Conservation (phyloP, 2,329 filamentous ascomycete genomes). For the Trichoderma guizhouense region DNA sequence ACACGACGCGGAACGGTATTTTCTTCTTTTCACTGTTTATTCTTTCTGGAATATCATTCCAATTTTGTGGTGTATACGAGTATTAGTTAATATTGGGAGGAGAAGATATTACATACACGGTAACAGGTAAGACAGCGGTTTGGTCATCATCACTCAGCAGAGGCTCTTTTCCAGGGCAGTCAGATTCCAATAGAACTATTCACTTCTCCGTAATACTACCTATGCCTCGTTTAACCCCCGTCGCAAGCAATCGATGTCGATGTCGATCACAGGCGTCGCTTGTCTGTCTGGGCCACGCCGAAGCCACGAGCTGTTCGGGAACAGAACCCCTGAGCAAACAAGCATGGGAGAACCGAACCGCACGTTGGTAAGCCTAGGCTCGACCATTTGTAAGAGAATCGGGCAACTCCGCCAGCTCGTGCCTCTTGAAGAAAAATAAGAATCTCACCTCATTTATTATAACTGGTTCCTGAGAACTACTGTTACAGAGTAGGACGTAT, state of each 20-base stretch:
- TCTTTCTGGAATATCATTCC: background rate
- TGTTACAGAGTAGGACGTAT: background rate
- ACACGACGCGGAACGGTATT: background rate
- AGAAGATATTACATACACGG: background rate
- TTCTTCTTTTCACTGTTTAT: background rate
- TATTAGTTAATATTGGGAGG: background rate
- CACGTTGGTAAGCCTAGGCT: background rate
- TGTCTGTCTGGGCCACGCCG: background rate
- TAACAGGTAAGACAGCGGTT: background rate
- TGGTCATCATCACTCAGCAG: background rate
- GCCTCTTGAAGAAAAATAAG: background rate
- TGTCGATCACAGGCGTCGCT: conserved; percentile 2
- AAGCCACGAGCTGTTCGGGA: background rate
- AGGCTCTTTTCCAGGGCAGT: background rate
- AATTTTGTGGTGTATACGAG: background rate
- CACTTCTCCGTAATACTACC: background rate
- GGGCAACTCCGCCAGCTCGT: background rate
- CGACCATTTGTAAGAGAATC: background rate
- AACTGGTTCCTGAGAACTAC: background rate
- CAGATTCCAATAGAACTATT: background rate
- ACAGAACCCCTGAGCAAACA: background rate
- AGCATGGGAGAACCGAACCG: background rate
- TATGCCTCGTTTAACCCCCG: background rate
- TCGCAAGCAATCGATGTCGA: background rate
- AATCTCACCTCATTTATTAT: background rate